Evolutionary conservation across 2,329 filamentous ascomycete genomes (phyloP), one percentile per base, ranked within the genome.

Genomic region (Fusarium nematophilum): DNA sequence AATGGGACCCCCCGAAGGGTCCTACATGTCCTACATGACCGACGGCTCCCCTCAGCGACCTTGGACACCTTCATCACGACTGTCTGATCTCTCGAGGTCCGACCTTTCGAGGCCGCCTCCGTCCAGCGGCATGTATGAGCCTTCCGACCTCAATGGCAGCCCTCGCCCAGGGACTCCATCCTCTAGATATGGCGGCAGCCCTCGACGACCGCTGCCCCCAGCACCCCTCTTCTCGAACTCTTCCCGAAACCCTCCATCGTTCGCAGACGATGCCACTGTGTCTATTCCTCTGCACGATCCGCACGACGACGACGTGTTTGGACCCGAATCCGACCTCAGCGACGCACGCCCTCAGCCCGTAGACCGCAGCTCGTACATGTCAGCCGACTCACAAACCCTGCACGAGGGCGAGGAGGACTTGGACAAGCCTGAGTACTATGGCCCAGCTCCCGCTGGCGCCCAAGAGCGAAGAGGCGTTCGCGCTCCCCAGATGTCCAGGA

Each of bases 111-210:
- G 91, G 45, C 90, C 91, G 8, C 89, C 92, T 3, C 86, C 91
- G 1, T 86, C 88, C 1, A 87, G 82, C 63, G 79, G 89, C 18
- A 83, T 87, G 4, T 98, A 95, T 75, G 95, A 98, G 75, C 92
- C 93, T 0, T 83, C 89, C 17, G 93, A 97, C 67, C 77, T 98
- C 55, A 94, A 98, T 70, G 95, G 95, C 42, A 93, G 87, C 59
- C 93, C 95, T 6, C 82, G 95, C 54, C 94, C 95, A 2, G 94
- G 94, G 5, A 97, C 94, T 0, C 93, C 94, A 2, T 93, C 93
- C 1, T 94, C 92, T 3, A 85, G 88, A 72, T 97, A 98, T 73
- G 91, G 93, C 15, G 91, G 93, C 4, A 96, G 92, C 71, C 92
- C 93, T 9, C 86, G 92, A 65, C 85, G 94, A 51, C 94, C 94